These are phyloP conservation scores for Sonneratia alba DNA, from an alignment of 345 rosid genomes.

Conservation along the genomic window DNA sequence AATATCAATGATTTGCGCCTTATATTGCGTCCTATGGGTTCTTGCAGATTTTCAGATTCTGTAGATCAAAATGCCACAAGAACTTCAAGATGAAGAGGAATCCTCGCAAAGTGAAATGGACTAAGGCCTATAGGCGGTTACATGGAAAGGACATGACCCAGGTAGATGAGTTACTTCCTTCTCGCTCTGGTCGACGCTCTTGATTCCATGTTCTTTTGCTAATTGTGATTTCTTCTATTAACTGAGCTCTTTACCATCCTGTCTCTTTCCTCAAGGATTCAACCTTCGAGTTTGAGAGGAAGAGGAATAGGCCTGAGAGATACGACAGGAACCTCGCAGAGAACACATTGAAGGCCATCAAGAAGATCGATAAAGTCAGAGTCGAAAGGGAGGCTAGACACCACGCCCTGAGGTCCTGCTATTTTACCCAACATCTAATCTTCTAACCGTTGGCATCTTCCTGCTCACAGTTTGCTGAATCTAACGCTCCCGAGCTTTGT, in stretches of 20 bases:
- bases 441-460: background rate
- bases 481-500: background rate
- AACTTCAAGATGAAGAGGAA: conserved; percentile 99
- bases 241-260: background rate
- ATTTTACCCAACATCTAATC: too few species aligned
- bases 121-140: conserved; percentile 75
- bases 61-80: conserved; percentile 88
- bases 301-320: conserved; percentile 93
- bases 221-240: background rate
- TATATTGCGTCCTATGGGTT: too few species aligned
- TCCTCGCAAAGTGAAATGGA: conserved; percentile 96
- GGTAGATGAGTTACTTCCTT: conserved; percentile 21
- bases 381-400: conserved; percentile 38
- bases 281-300: conserved; percentile 93
- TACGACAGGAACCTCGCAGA: conserved; percentile 73
- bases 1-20: too few species aligned
- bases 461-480: background rate
- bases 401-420: conserved; percentile 40
- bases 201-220: background rate
- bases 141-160: conserved; percentile 95
- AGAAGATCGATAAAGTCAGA: conserved; percentile 83
- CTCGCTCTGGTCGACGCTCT: background rate
- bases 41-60: conserved; percentile 77
- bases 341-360: conserved; percentile 67
- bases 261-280: conserved; percentile 38